Base-by-base conservation (phyloP, 495 filamentous ascomycete genomes). In the Penicillium fimorum region DNA sequence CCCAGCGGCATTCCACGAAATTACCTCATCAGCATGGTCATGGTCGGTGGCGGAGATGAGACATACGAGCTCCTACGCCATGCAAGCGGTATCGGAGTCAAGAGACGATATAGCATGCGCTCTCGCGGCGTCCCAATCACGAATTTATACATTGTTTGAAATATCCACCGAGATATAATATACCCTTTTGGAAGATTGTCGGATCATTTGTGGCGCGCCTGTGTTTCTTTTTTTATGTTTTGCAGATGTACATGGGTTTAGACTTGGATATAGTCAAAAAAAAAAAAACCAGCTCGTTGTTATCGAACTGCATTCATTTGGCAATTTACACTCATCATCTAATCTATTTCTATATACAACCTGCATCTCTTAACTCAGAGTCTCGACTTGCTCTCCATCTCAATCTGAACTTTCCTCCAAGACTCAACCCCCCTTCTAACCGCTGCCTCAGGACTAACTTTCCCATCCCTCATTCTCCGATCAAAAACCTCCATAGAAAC, bases 111-210 rank as follows among this genome's bases (percentile, higher is more conserved):
- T 67, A 83, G 82, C 62, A 82, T 97, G 43, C 83, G 86, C 59
- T 94, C 91, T 54, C 87, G 91, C 70, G 93, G 92, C 13, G 67
- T 89, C 37, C 79, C 82, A 58, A 88, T 96, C 53, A 79, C 76
- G 52, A 96, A 96, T 77, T 73, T 96, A 62, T 79, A 91, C 59
- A 85, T 96, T 64, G 66, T 90, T 65, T 84, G 77, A 63, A 55
- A 55, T 46, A 38, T 37, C 37, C 22, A 22, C 25, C 9, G 35
- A 29, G 15, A 52, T 52, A 52, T 42, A 45, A 18, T 52, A 52
- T 52, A 52, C 50, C 50, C 50, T 43, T 15, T 51, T 25, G 11
- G 40, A 52, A 32, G 11, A 33, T 25, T 5, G 24, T 29, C 15
- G 33, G 37, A 43, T 32, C 37, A 42, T 52, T 32, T 53, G 32